Evolutionary conservation across 257 asterid genomes (phyloP).

Genomic region (Sherardia arvensis): DNA sequence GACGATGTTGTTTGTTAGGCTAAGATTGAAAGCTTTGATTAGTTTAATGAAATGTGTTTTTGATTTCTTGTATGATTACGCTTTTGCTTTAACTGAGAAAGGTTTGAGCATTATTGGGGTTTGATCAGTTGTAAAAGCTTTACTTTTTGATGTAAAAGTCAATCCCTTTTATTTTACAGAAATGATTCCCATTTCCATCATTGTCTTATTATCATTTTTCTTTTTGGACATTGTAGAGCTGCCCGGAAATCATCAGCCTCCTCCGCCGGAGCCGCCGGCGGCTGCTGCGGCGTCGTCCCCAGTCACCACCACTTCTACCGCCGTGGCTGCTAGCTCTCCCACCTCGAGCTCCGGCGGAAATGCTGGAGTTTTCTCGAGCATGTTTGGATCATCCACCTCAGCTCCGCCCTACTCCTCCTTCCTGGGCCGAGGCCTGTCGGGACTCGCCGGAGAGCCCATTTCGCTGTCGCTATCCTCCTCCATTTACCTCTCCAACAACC

Average conservation of each 20-base stretch:
- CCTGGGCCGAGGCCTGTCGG: conserved; percentile 28
- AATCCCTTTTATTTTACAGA: conserved; percentile 11
- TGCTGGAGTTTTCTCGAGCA: conserved; percentile 24
- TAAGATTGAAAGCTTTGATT: no score
- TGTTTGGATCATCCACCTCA: conserved; percentile 27
- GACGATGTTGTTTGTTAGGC: neutral
- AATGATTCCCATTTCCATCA: conserved; percentile 6
- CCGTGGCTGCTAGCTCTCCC: conserved; percentile 17
- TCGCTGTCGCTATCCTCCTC: conserved; percentile 63
- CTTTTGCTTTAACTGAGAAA: conserved; percentile 33
- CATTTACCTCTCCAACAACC: conserved; percentile 27
- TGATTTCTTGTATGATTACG: conserved; percentile 28
- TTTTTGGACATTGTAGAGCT: conserved; percentile 37
- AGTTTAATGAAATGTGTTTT: neutral
- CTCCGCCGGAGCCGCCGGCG: conserved; percentile 26
- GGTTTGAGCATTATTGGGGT: conserved; percentile 29
- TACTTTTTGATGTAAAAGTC: conserved; percentile 3
- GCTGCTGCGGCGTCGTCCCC: conserved; percentile 8
- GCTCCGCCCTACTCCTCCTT: conserved; percentile 33
- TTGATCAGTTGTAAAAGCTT: conserved; percentile 24
- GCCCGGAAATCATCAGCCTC: conserved; percentile 52
- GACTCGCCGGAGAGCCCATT: conserved; percentile 36
- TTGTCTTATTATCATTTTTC: conserved; percentile 12
- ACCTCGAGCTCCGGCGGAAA: conserved; percentile 25
- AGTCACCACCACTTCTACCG: conserved; percentile 13